Conservation (phyloP, 1,139 yeast genomes). For the Yamadazyma songkhlaensis region DNA sequence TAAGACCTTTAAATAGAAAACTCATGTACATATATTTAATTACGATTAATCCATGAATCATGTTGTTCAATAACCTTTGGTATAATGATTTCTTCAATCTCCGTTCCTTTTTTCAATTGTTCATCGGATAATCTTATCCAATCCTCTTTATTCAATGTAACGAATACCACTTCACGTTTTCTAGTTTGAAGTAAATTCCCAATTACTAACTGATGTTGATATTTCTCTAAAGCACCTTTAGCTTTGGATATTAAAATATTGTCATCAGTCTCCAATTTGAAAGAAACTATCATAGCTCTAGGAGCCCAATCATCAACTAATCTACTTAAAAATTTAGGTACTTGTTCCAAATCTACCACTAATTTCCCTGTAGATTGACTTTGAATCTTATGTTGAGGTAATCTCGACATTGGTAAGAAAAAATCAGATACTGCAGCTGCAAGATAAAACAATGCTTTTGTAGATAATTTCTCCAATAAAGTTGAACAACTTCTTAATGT, state of each 20-base stretch:
- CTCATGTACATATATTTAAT: neutral
- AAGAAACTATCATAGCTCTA: constrained; percentile 89
- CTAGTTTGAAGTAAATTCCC: constrained; percentile 91
- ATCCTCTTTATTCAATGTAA: constrained; percentile 45
- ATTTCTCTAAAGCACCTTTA: constrained; percentile 70
- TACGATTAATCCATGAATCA: constrained; percentile 49
- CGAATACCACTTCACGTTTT: constrained; percentile 85
- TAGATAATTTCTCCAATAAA: constrained; percentile 50
- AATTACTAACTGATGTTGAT: constrained; percentile 90
- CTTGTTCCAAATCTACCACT: constrained; percentile 86
- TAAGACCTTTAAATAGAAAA: constrained; percentile 23
- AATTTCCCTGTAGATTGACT: constrained; percentile 69
- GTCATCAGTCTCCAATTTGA: constrained; percentile 89
- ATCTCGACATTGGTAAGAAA: constrained; percentile 78
- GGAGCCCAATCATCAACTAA: constrained; percentile 96
- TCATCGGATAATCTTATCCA: constrained; percentile 54
- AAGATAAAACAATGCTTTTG: constrained; percentile 69
- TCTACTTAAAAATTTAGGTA: constrained; percentile 87
- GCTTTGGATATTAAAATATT: constrained; percentile 73
- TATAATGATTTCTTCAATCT: constrained; percentile 73
- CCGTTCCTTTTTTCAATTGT: constrained; percentile 40
- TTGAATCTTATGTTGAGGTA: constrained; percentile 94
- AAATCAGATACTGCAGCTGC: constrained; percentile 99
- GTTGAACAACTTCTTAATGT: constrained; percentile 71
- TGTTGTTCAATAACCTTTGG: constrained; percentile 72